phyloP scores from a whole-genome alignment of 2,329 filamentous ascomycete genomes.

The Colletotrichum sp. region DNA sequence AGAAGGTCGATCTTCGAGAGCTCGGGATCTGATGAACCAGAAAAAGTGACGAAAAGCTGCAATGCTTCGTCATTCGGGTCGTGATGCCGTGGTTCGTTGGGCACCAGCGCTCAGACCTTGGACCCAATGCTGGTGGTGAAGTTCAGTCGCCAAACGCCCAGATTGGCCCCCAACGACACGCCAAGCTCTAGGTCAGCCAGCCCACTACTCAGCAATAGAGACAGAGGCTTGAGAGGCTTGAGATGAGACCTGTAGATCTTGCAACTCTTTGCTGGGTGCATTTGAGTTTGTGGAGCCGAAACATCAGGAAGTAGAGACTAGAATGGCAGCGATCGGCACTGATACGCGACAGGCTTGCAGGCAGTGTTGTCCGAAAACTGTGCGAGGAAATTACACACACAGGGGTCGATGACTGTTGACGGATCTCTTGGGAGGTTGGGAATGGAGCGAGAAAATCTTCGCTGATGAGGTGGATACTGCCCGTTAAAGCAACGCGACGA shows the following conservation, averaged over 20 bases:
- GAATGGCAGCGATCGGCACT: slow-evolving; percentile 8
- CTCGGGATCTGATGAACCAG: not conserved
- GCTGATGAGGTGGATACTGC: not conserved
- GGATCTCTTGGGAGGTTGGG: not conserved
- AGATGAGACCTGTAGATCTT: slow-evolving; percentile 20
- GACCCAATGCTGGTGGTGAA: not conserved
- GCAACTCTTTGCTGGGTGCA: slow-evolving; percentile 1
- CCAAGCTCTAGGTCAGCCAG: not conserved
- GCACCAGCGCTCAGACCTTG: slow-evolving; percentile 6
- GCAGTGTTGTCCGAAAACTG: slow-evolving; percentile 4
- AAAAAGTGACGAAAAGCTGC: not conserved
- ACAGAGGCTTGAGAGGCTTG: slow-evolving; percentile 10
- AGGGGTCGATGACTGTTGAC: not conserved
- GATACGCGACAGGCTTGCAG: slow-evolving; percentile 1
- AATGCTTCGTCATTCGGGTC: not conserved
- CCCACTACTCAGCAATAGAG: not conserved
- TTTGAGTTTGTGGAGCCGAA: slow-evolving; percentile 15
- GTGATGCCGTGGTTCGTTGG: not conserved
- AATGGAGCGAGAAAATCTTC: not conserved
- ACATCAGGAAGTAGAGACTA: not conserved
- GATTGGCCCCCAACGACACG: not conserved
- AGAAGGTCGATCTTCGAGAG: not conserved
- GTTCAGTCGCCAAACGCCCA: not conserved
- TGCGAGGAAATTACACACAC: slow-evolving; percentile 8
- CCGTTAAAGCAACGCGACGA: not conserved